Conservation (phyloP, 352 stramenopile species). For the Globisporangium sylvaticum region DNA sequence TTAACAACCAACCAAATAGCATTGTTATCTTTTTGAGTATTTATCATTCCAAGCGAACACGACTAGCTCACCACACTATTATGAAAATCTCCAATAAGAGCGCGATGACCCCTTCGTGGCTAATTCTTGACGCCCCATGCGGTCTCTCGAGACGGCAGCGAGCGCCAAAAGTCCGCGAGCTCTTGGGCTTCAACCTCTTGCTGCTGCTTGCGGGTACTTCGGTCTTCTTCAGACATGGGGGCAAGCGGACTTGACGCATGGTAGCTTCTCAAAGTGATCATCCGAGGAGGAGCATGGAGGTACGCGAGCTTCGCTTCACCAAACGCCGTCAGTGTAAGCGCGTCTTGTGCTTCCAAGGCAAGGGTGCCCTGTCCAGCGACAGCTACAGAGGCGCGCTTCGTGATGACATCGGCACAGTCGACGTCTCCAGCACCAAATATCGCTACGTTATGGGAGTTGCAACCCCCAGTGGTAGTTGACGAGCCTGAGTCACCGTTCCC, state of each 20-base stretch:
- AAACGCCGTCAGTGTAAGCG: neutral
- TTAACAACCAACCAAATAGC: neutral
- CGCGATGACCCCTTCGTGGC: neutral
- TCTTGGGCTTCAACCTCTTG: neutral
- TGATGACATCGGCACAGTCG: neutral
- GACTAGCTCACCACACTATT: neutral
- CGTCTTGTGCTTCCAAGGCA: neutral
- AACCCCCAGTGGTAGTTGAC: neutral
- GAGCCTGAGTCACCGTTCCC: neutral
- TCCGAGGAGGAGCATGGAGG: neutral
- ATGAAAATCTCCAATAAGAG: neutral
- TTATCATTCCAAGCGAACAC: neutral
- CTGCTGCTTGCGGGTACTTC: neutral
- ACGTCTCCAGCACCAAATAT: slow-evolving; percentile 1
- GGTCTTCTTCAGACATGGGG: slow-evolving; percentile 2
- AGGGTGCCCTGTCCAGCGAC: neutral
- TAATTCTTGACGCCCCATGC: neutral
- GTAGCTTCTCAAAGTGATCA: neutral
- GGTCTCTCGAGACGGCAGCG: neutral
- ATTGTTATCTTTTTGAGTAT: neutral
- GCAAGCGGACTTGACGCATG: neutral
- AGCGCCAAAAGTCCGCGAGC: slow-evolving; percentile 1
- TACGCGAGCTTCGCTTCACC: neutral
- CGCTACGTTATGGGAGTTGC: neutral
- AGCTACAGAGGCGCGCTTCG: neutral